phyloP scores from a whole-genome alignment of 768 basidiomycete genomes.

The Sarcodon sp. region DNA sequence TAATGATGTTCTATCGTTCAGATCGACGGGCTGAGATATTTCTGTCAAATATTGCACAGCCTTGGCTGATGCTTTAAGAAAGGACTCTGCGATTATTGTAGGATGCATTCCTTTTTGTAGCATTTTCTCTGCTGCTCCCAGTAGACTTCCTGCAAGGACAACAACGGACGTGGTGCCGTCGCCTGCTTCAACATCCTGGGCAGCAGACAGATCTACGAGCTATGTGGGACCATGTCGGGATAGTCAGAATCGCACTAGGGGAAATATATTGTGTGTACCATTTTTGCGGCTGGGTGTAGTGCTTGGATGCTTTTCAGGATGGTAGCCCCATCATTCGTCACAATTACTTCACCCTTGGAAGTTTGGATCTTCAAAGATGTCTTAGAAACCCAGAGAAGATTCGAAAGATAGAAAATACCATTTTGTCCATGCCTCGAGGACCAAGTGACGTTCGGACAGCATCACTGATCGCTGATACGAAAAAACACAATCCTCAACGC shows the following conservation, averaged over 20 bases:
- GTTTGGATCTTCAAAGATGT: constrained; percentile 73
- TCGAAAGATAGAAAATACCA: constrained; percentile 38
- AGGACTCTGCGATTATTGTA: constrained; percentile 92
- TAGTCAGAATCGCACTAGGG: constrained; percentile 1
- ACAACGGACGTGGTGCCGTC: constrained; percentile 98
- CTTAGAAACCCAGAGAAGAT: constrained; percentile 1
- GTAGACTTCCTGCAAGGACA: constrained; percentile 84
- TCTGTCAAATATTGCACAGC: constrained; percentile 91
- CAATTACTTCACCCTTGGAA: constrained; percentile 89
- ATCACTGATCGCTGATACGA: constrained; percentile 77
- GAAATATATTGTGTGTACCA: constrained; percentile 38
- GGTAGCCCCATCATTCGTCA: constrained; percentile 98
- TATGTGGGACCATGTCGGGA: constrained; percentile 16
- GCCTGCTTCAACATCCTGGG: constrained; percentile 97
- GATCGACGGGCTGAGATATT: constrained; percentile 84
- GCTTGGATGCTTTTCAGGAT: constrained; percentile 94
- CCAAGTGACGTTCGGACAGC: constrained; percentile 94
- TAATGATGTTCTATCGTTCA: constrained; percentile 75
- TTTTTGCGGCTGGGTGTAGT: constrained; percentile 94
- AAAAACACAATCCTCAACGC: constrained; percentile 4
- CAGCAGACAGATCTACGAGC: constrained; percentile 95
- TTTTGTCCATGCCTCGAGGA: constrained; percentile 99
- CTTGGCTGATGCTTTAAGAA: constrained; percentile 84
- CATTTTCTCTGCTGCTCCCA: constrained; percentile 95
- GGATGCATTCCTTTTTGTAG: constrained; percentile 95